Percentiles rank a stretch among this genome's conserved stretches.
Conservation (phyloP, 441 rosid species). For the Erodium moschatum region DNA sequence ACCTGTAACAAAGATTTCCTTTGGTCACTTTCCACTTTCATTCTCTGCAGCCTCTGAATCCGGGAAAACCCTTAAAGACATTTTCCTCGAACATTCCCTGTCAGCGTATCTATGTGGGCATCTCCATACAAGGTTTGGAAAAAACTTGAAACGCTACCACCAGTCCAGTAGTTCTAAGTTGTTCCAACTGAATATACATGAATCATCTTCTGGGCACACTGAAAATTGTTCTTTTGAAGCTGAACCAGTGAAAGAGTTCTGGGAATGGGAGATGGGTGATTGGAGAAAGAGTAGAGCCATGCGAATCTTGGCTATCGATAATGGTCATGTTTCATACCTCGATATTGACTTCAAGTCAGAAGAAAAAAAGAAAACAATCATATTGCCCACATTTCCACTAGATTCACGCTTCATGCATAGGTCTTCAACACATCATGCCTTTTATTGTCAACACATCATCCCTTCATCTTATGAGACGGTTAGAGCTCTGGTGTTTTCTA, state of each 20-base stretch:
- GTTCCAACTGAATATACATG: constrained; percentile 67
- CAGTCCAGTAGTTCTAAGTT: constrained; percentile 32
- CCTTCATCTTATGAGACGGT: constrained; percentile 63
- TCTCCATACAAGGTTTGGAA: constrained; percentile 76
- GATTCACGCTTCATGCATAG: constrained; percentile 87
- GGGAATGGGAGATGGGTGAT: constrained; percentile 99
- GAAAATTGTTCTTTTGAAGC: constrained; percentile 60
- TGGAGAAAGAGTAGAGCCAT: constrained; percentile 80
- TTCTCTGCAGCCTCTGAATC: constrained; percentile 57
- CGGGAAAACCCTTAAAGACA: constrained; percentile 52
- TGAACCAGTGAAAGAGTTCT: constrained; percentile 46
- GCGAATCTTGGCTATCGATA: constrained; percentile 76
- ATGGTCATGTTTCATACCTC: constrained; percentile 71
- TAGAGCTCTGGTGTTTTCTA: constrained; percentile 75
- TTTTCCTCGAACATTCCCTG: constrained; percentile 69
- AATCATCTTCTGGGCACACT: constrained; percentile 27
- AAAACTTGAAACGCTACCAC: constrained; percentile 78
- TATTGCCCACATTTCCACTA: constrained; percentile 80
- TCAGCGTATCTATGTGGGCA: constrained; percentile 85
- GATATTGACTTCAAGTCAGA: constrained; percentile 59
- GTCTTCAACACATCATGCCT: constrained; percentile 42
- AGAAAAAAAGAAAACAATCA: constrained; percentile 38
- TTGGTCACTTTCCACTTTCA: constrained; percentile 89
- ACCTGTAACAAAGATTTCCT: constrained; percentile 63
- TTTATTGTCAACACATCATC: constrained; percentile 60